Evolutionary conservation across 306 rosid genomes (phyloP).

Genomic region (Malus domestica): ASM211411v1 NC_041795.1:7992001-7992500

Average conservation of each 20-base stretch:
- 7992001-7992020: background rate
- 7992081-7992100: too few species aligned
- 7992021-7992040: too few species aligned
- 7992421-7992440: background rate
- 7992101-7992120: background rate
- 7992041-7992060: too few species aligned
- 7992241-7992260: background rate
- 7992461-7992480: too few species aligned
- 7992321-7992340: background rate
- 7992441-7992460: too few species aligned
- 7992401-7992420: background rate
- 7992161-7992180: background rate
- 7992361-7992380: background rate
- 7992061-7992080: too few species aligned
- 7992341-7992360: conserved; percentile 10
- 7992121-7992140: background rate
- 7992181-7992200: background rate
- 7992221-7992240: background rate
- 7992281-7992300: background rate
- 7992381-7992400: too few species aligned
- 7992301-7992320: too few species aligned
- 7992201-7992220: background rate
- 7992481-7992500: too few species aligned
- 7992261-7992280: background rate
- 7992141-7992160: background rate